Evolutionary conservation across 768 basidiomycete genomes (phyloP), one percentile per base, ranked within the genome.

Genomic region (Lentinus brumalis): DNA sequence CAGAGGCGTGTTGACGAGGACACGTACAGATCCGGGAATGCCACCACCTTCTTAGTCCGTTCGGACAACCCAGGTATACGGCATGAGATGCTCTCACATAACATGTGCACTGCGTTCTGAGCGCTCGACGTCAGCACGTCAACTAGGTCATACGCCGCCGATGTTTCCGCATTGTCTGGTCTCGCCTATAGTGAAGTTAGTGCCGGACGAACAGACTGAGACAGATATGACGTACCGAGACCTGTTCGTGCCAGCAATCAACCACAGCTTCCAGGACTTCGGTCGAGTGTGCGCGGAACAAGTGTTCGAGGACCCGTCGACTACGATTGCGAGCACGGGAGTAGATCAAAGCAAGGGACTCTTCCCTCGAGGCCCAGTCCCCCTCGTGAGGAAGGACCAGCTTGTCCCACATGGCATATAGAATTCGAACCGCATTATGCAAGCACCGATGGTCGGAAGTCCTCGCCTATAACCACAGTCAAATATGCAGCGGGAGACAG

Each of bases 181-280:
- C 62, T 50, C 29, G 62, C 54, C 62, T 63, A 42, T 0, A 11
- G 11, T 10, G 6, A 18, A 1, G 39, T 55, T 31, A 58, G 40
- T 10, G 21, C 31, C n/a, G 50, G 30, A 38, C 58, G 56, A 35
- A 40, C 18, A 54, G 16, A 29, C 35, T 14, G 50, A 15, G 38
- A 18, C 21, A 41, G 16, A 50, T 42, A 9, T 29, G 5, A 50
- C 86, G 66, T 69, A 87, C 83, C 62, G 74, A 64, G 39, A 75
- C 69, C 65, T 85, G 84, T 42, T 80, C 78, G 67, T 79, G 83
- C 95, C 95, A 98, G 70, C 89, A 91, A 39, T 89, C 87, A 29
- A 96, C 79, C 38, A 94, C 76, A 0, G 86, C 89, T 67, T 95
- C 92, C 56, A 98, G 79, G 4, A 97, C 89, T 69, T 96, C 94